These are phyloP conservation scores for Lasiodiplodia gonubiensis DNA, from an alignment of 2,329 filamentous ascomycete genomes.

Conservation along the genomic window DNA sequence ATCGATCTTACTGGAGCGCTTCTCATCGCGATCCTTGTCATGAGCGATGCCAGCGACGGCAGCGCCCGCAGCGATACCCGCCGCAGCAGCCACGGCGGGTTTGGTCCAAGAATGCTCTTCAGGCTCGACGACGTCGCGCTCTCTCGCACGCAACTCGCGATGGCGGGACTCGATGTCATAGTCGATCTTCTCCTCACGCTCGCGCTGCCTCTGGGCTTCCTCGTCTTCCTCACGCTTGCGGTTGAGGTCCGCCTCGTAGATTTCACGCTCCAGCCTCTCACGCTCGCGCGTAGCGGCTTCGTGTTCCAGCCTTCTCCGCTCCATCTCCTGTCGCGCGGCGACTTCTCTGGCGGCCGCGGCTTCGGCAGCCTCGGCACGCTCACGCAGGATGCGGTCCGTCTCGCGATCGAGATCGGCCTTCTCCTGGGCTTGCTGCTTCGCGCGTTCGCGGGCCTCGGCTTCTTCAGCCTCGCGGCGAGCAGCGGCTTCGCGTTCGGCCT, in stretches of 20 bases:
- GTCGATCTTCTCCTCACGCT: constrained; percentile 37
- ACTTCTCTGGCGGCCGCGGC: constrained; percentile 35
- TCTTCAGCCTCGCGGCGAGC: constrained; percentile 34
- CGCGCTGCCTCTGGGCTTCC: constrained; percentile 8
- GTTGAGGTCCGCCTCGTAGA: constrained; percentile 9
- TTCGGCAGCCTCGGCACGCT: constrained; percentile 34
- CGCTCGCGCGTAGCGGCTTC: constrained; percentile 32
- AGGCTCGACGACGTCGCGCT: constrained; percentile 41
- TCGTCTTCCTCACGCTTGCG: constrained; percentile 33
- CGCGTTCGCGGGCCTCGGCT: constrained; percentile 33
- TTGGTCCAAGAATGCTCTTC: constrained; percentile 42
- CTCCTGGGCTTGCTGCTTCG: constrained; percentile 35
- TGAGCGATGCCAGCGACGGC: constrained; percentile 40
- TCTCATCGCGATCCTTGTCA: constrained; percentile 1
- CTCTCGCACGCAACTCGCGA: constrained; percentile 42
- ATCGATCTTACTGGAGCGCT: constrained; percentile 6
- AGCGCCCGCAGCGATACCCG: constrained; percentile 37
- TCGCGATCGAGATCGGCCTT: constrained; percentile 37
- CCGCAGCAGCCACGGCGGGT: constrained; percentile 39
- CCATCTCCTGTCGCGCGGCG: constrained; percentile 36
- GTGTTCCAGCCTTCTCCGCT: constrained; percentile 32
- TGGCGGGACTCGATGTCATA: constrained; percentile 36
- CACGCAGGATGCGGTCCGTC: constrained; percentile 40
- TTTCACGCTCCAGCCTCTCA: constrained; percentile 35
- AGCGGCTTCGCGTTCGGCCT: constrained; percentile 33